Evolutionary conservation across 176 grass and related monocot genomes (phyloP), one percentile per base, ranked within the genome.

Genomic region (Tillandsia fasciculata): DNA sequence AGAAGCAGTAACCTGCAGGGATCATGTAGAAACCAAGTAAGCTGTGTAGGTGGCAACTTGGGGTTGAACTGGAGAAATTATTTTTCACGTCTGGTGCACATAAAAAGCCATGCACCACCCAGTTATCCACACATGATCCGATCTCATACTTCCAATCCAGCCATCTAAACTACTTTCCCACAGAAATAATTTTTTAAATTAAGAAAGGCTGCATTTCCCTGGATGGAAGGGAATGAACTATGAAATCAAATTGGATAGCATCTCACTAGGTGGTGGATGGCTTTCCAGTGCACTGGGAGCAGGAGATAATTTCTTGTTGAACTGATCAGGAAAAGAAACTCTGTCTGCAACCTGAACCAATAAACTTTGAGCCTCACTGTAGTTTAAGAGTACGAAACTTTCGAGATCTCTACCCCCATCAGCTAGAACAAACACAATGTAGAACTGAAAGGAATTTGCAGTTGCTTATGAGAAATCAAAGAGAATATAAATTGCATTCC

Each of bases 331-430:
- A 1, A 73, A 77, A 29, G 29, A 79, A 73, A 82, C 26, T 65
- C 18, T 3, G 73, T 24, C n/a, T 66, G 67, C 71, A 85, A 97
- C 89, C 81, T 97, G 93, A 70, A 97, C 51, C 58, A 97, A 59
- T 77, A 97, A 78, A 83, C 93, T 92, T 20, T 69, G 71, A 65
- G 74, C 86, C 71, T 97, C 93, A 68, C 87, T 74, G 28, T 87
- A 92, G 54, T 92, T 78, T 27, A 78, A 64, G 17, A 97, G 70
- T 82, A 81, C 65, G 63, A 83, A 92, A 12, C 84, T 87, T 85
- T 97, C 89, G 47, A 97, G 88, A 65, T 97, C 93, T 77, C 48
- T 90, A 23, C 93, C 93, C 28, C 93, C 93, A 85, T 97, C 86
- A 63, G 93, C 89, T 76, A 90, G 78, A 42, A 90, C 86, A 72